phyloP scores from a whole-genome alignment of 2,329 filamentous ascomycete species.

The Biscogniauxia marginata region DNA sequence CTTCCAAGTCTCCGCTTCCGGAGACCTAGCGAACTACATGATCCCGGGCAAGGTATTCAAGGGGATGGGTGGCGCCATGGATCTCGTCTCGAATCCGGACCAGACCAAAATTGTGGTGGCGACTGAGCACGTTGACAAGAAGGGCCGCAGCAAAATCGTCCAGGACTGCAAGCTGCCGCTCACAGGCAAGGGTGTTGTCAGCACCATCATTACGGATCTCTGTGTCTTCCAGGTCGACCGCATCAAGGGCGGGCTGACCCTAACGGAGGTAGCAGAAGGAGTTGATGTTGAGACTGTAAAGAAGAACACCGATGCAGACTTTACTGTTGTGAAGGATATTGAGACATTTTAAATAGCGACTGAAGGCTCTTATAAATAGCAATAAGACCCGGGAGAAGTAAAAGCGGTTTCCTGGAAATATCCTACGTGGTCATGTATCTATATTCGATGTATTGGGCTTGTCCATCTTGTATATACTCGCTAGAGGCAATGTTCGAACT shows the following conservation, averaged over 20 bases:
- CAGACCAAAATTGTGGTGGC: slow-evolving; percentile 71
- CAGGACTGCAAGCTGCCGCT: slow-evolving; percentile 62
- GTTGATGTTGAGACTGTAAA: slow-evolving; percentile 67
- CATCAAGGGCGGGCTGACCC: slow-evolving; percentile 57
- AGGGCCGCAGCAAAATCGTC: slow-evolving; percentile 66
- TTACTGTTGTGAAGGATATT: slow-evolving; percentile 59
- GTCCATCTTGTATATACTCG: no score
- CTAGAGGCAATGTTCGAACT: no score
- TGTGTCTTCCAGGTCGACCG: slow-evolving; percentile 71
- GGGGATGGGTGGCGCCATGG: slow-evolving; percentile 82
- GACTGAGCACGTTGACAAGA: slow-evolving; percentile 68
- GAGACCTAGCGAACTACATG: slow-evolving; percentile 88
- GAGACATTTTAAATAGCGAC: slow-evolving; percentile 39
- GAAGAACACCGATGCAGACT: slow-evolving; percentile 68
- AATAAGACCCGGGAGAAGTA: no score
- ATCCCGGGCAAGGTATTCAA: slow-evolving; percentile 85
- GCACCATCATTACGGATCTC: slow-evolving; percentile 72
- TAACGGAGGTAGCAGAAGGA: slow-evolving; percentile 70
- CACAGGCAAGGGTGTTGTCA: slow-evolving; percentile 66
- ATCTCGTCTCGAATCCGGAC: slow-evolving; percentile 69
- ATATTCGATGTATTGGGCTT: no score
- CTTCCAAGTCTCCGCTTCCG: slow-evolving; percentile 74
- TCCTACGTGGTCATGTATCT: no score
- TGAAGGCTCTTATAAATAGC: no score
- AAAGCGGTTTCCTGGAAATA: no score